Base-by-base conservation (phyloP, 768 basidiomycete species). In the Mycena galopus region DNA sequence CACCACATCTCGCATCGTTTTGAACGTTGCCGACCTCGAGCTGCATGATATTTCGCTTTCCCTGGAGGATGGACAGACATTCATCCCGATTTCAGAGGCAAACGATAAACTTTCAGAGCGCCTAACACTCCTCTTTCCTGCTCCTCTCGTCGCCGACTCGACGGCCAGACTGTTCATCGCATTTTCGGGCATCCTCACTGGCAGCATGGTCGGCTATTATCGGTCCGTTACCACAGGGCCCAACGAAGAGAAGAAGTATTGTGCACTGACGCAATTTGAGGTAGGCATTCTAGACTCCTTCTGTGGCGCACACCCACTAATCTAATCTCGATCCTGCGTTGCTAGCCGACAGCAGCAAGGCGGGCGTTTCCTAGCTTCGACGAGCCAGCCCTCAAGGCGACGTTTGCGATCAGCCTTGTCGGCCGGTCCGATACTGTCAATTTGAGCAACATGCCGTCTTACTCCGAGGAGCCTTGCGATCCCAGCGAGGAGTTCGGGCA, bases 311-410 rank as follows among this genome's bases (percentile, higher is more conserved):
- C 51, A 55, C 51, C 25, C 47, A 39, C 66, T 42, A 39, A 61
- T 71, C 58, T 71, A 42, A 65, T 66, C 64, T 14, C 11, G 51
- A 55, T 56, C 29, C 39, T 25, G 50, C 55, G 44, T 65, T 70
- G 57, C 57, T 71, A 71, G 70, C 64, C 69, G 25, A 71, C 69
- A 32, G 69, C 69, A 39, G 69, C 69, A 8, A 59, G 69, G 30
- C 69, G 69, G n/a, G 69, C 69, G 3, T 39, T 71, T 78, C 90
- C 90, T 23, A 90, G 89, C 81, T 94, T 91, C 89, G 93, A 94
- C 77, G 93, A 94, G 76, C 94, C 93, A 12, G 83, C 84, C 35
- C 83, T 93, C 75, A 94, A 94, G 79, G 90, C 92, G 2, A 92
- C 88, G 21, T 90, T 88, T 77, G 66, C 85, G 0, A 82, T 92